A percentile compares a stretch with the other conserved stretches of the same genome.
Evolutionary conservation across 2,329 filamentous ascomycete genomes (phyloP).

Genomic region (Dryadomyces quercus-mongolicae): DNA sequence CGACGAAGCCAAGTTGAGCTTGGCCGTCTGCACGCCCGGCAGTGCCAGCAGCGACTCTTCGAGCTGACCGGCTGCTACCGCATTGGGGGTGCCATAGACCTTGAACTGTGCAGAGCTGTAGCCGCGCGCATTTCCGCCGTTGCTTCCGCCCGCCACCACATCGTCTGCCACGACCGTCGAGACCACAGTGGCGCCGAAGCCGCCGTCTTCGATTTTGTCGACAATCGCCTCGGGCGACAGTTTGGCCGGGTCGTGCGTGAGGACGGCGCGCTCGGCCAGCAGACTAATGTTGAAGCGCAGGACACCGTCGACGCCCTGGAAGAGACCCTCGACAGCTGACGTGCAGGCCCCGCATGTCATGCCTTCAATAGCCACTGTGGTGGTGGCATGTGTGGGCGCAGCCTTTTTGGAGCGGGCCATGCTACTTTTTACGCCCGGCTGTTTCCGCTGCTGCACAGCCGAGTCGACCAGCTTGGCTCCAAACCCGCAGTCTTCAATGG

Average conservation of each 20-base stretch:
- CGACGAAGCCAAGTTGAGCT: conserved; percentile 60
- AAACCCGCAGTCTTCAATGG: conserved; percentile 64
- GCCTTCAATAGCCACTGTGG: conserved; percentile 80
- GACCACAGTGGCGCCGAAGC: conserved; percentile 76
- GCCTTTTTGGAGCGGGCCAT: conserved; percentile 32
- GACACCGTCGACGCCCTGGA: conserved; percentile 65
- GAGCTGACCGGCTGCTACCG: conserved; percentile 57
- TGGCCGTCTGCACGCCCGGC: conserved; percentile 62
- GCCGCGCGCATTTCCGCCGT: conserved; percentile 30
- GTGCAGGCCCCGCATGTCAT: conserved; percentile 99
- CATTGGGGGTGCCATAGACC: conserved; percentile 67
- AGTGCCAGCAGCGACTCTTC: conserved; percentile 54
- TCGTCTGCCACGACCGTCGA: conserved; percentile 55
- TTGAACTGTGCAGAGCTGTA: conserved; percentile 63
- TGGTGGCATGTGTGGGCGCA: conserved; percentile 44
- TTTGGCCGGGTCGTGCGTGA: conserved; percentile 66
- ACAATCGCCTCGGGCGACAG: conserved; percentile 63
- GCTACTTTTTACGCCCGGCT: conserved; percentile 15
- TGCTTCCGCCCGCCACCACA: conserved; percentile 11
- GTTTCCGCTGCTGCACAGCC: conserved; percentile 39
- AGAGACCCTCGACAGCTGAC: conserved; percentile 75
- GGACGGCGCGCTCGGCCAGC: conserved; percentile 80
- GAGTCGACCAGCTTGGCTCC: conserved; percentile 62
- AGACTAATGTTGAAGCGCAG: conserved; percentile 90
- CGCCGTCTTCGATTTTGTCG: conserved; percentile 77